phyloP scores from a whole-genome alignment of 768 basidiomycete genomes.

The Gautieria morchelliformis region DNA sequence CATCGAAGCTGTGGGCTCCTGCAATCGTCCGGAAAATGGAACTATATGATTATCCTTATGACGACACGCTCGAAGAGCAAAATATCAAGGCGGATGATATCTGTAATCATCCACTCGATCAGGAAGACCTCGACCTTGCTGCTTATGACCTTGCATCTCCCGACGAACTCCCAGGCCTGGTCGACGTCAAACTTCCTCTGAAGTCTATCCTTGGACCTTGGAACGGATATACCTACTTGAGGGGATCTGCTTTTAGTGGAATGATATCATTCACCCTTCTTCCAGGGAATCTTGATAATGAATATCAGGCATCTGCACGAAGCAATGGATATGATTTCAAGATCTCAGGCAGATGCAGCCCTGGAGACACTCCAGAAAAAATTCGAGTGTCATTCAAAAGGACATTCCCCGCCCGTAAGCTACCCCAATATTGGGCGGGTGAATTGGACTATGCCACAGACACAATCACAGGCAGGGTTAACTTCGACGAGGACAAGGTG shows the following conservation, averaged over 20 bases:
- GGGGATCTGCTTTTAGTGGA: no score
- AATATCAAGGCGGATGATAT: conserved; percentile 11
- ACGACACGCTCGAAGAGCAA: conserved; percentile 14
- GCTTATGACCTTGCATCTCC: conserved; percentile 12
- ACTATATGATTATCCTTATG: conserved; percentile 11
- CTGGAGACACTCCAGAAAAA: background rate
- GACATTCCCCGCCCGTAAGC: conserved; percentile 8
- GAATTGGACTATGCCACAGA: conserved; percentile 3
- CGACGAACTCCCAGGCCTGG: background rate
- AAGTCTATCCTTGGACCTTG: conserved; percentile 5
- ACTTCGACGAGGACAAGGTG: background rate
- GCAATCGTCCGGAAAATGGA: conserved; percentile 11
- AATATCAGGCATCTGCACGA: conserved; percentile 11
- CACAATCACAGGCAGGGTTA: conserved; percentile 14
- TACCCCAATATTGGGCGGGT: background rate
- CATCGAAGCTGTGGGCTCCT: background rate
- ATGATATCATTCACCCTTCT: no score
- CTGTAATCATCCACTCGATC: conserved; percentile 17
- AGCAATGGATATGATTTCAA: conserved; percentile 13
- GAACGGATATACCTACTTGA: no score
- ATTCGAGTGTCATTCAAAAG: background rate
- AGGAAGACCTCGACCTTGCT: conserved; percentile 12
- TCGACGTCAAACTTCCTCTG: background rate
- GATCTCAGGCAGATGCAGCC: conserved; percentile 13
- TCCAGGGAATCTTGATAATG: background rate